These are phyloP conservation scores for Cutaneotrichosporon dermatis DNA, from an alignment of 1,284 basidiomycete species.

Conservation along the genomic window DNA sequence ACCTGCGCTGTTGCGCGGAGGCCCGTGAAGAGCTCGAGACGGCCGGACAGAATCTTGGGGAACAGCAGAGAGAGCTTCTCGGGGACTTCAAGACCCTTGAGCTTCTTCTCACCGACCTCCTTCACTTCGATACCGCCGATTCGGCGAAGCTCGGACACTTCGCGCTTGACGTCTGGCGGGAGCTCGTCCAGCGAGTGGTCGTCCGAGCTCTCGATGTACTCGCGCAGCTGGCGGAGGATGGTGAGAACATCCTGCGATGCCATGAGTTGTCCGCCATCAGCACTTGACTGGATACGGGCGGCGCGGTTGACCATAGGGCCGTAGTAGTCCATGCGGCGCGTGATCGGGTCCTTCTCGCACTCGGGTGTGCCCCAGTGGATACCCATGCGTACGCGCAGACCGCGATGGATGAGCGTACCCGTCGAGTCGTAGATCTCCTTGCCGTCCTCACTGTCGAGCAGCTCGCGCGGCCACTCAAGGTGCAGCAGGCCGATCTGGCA, in stretches of 20 bases:
- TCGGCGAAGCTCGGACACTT: slow-evolving; percentile 53
- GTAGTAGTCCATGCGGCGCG: slow-evolving; percentile 95
- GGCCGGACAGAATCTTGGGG: slow-evolving; percentile 68
- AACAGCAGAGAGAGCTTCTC: slow-evolving; percentile 83
- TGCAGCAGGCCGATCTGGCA: slow-evolving; percentile 81
- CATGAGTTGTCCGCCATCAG: slow-evolving; percentile 92
- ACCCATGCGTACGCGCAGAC: slow-evolving; percentile 94
- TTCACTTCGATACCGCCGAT: slow-evolving; percentile 68
- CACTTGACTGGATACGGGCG: slow-evolving; percentile 75
- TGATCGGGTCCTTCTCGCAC: slow-evolving; percentile 91
- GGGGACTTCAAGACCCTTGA: slow-evolving; percentile 89
- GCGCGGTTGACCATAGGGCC: slow-evolving; percentile 91
- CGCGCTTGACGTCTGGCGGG: slow-evolving; percentile 43
- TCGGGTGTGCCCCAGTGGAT: slow-evolving; percentile 89
- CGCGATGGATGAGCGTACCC: slow-evolving; percentile 73
- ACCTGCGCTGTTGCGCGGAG: slow-evolving; percentile 51
- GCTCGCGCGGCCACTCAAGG: slow-evolving; percentile 90
- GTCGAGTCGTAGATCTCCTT: slow-evolving; percentile 69
- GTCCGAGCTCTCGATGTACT: slow-evolving; percentile 51
- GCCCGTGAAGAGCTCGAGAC: slow-evolving; percentile 60
- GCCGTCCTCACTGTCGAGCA: slow-evolving; percentile 88
- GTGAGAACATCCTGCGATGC: slow-evolving; percentile 83
- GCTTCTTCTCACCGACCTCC: slow-evolving; percentile 79
- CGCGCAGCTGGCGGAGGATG: slow-evolving; percentile 60
- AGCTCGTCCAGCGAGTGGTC: slow-evolving; percentile 50